phyloP scores from a whole-genome alignment of 495 filamentous ascomycete species.

The Neurospora sp. region DNA sequence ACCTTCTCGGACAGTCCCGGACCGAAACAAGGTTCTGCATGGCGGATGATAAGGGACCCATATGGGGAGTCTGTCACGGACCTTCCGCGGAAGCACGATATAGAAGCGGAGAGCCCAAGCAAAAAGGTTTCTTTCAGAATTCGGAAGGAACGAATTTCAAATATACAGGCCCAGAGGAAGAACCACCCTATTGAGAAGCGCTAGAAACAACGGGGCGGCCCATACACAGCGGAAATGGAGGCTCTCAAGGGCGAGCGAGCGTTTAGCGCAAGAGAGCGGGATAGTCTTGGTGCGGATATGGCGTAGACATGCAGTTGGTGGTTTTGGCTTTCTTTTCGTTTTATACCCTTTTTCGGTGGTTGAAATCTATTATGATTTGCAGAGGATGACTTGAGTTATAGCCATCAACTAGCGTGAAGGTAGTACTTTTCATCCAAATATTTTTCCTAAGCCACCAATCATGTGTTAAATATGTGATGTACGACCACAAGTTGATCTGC shows the following conservation, averaged over 20 bases:
- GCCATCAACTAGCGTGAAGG: background rate
- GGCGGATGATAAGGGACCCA: background rate
- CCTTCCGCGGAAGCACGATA: background rate
- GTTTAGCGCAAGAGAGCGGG: background rate
- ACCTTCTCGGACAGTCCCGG: background rate
- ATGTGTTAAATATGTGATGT: background rate
- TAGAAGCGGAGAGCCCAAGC: background rate
- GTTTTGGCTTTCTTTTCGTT: background rate
- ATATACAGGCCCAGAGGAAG: background rate
- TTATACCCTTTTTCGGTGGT: background rate
- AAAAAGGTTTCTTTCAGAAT: background rate
- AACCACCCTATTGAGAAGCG: background rate
- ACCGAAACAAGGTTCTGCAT: background rate
- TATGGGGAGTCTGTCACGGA: background rate
- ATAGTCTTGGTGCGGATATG: background rate
- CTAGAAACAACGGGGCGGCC: background rate
- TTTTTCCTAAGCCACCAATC: background rate
- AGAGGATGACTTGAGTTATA: background rate
- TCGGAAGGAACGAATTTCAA: background rate
- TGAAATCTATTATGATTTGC: background rate
- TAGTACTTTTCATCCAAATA: background rate
- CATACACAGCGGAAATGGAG: background rate
- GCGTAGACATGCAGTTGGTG: background rate
- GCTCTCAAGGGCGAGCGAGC: background rate
- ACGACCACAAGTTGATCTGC: background rate